A percentile compares a stretch with the other conserved stretches of the same genome.
phyloP scores from a whole-genome alignment of 345 rosid species.

The Aquilaria sinensis region DNA sequence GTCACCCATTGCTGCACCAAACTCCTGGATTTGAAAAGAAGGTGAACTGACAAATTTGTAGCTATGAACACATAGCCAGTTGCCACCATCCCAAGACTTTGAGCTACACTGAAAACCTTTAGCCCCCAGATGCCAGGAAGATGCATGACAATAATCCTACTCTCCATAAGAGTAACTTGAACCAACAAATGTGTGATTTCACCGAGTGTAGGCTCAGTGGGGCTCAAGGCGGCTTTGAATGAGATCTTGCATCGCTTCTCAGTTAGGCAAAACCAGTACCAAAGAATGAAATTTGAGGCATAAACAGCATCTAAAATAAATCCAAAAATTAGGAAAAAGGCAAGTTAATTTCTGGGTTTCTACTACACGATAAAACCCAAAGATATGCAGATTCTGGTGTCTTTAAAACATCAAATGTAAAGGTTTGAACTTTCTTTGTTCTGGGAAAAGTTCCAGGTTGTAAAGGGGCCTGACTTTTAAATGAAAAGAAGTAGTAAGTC shows the following conservation, averaged over 20 bases:
- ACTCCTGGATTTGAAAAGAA: constrained; percentile 29
- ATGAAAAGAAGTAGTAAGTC: too few species aligned
- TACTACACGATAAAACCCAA: too few species aligned
- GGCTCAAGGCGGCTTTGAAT: constrained; percentile 61
- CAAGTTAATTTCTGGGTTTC: too few species aligned
- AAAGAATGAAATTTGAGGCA: too few species aligned
- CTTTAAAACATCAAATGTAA: too few species aligned
- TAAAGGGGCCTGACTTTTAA: too few species aligned
- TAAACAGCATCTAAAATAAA: too few species aligned
- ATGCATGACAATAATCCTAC: constrained; percentile 72
- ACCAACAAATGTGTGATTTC: constrained; percentile 62
- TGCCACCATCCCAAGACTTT: constrained; percentile 61
- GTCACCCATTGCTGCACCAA: constrained; percentile 63
- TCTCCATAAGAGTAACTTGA: constrained; percentile 65
- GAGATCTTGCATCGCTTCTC: constrained; percentile 65
- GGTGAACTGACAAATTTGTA: constrained; percentile 13
- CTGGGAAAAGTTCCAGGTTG: too few species aligned
- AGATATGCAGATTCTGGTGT: too few species aligned
- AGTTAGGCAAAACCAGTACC: constrained; percentile 11
- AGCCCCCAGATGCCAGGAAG: constrained; percentile 42
- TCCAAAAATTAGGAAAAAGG: too few species aligned
- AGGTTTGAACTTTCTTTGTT: too few species aligned
- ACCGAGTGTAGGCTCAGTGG: constrained; percentile 34
- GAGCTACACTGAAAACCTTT: constrained; percentile 48
- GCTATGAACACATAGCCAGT: constrained; percentile 71